Evolutionary conservation across 140 eudicot species (phyloP), one percentile per base, ranked within the genome.

Genomic region (Senecio squalidus): DNA sequence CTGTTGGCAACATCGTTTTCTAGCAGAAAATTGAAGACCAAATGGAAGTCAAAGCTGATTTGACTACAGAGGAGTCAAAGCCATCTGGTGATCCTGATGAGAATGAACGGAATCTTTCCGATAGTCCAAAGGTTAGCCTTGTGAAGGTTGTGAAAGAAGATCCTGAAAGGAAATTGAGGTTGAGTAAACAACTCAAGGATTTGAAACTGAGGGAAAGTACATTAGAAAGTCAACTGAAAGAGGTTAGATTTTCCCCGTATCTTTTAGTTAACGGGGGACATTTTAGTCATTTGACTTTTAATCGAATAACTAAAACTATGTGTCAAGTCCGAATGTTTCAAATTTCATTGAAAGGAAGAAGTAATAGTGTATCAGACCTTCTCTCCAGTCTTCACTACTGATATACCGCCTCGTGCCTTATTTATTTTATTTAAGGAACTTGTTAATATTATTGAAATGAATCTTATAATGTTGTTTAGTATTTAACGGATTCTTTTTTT

Each of bases 181-280:
- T 80, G 45, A 17, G 53, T 48, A 64, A 69, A 60, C 82, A 79
- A 38, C 50, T 74, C 39, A 80, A 72, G 70, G 82, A 74, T n/a
- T 40, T 83, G 74, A 86, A 73, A 53, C 46, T 64, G 34, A 86
- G 69, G 67, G 47, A 80, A 29, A 39, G 46, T 60, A 7, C 55
- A 45, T 55, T 86, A 45, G 82, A 71, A 47, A 74, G 63, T 44
- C 76, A 83, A 75, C 79, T 86, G 50, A 70, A 62, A 59, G 80
- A 83, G 95, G 95, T 86, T 46, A 72, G 76, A 27, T 26, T 66
- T 44, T 40, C 54, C 31, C 9, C 24, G 26, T 66, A 64, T 50
- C 29, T 56, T 55, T 16, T 7, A 4, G 10, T 31, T 15, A 30
- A 22, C n/a, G 28, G n/a, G 33, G 24, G 67, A 9, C 52, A 46